phyloP scores from a whole-genome alignment of 768 basidiomycete genomes.

The Rhizopogon vesiculosus region DNA sequence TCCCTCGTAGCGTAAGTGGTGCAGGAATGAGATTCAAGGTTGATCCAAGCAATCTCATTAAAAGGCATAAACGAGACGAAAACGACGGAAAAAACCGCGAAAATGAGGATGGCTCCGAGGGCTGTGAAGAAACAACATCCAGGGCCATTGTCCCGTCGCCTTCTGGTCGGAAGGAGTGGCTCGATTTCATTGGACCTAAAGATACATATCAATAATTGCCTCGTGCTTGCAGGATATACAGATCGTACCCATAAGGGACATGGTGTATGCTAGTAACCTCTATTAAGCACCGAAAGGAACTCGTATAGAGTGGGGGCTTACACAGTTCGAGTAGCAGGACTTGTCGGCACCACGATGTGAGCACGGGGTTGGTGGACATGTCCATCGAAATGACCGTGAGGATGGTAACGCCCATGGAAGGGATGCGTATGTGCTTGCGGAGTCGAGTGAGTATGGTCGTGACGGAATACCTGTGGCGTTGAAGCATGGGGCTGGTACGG shows the following conservation, averaged over 20 bases:
- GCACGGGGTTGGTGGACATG: background rate
- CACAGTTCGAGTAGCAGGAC: background rate
- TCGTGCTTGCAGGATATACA: too few relatives aligned
- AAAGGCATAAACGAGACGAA: background rate
- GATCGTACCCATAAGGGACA: background rate
- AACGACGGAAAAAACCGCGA: background rate
- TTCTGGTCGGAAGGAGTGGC: background rate
- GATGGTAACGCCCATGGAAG: too few relatives aligned
- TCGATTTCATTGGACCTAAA: background rate
- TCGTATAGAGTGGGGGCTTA: background rate
- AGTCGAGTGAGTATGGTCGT: background rate
- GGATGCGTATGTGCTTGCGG: background rate
- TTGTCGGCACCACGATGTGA: background rate
- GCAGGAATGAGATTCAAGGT: conserved; percentile 16
- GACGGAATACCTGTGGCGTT: background rate
- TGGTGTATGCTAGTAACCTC: background rate
- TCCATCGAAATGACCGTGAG: background rate
- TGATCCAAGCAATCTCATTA: conserved; percentile 10
- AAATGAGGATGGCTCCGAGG: background rate
- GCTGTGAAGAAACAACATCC: background rate
- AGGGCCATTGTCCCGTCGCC: background rate
- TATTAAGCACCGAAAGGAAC: background rate
- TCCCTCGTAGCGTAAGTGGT: conserved; percentile 22
- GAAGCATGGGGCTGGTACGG: background rate
- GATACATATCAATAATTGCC: background rate